Evolutionary conservation across 1,139 yeast genomes (phyloP).

Genomic region (Pichia sp.): DNA sequence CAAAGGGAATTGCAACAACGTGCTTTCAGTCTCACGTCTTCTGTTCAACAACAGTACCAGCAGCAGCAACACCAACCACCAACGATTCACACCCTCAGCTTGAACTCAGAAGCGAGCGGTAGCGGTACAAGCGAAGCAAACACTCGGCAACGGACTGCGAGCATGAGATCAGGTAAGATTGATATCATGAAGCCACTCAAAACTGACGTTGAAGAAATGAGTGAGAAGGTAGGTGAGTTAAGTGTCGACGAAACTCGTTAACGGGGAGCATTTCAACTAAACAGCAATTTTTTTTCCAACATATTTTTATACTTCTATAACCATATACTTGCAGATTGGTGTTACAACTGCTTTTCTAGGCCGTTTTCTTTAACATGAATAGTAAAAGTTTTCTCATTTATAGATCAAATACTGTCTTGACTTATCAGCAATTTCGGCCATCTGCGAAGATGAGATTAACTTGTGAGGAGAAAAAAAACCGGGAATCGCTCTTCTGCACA

Average conservation of each 20-base stretch:
- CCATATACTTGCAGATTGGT: background rate
- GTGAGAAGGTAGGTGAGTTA: conserved; percentile 25
- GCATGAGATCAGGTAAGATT: conserved; percentile 1
- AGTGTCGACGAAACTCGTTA: conserved; percentile 16
- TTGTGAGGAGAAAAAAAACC: too few species aligned
- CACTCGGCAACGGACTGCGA: conserved; percentile 3
- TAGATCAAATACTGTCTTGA: background rate
- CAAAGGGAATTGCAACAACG: conserved; percentile 21
- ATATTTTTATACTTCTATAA: background rate
- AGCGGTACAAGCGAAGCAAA: background rate
- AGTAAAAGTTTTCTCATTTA: background rate
- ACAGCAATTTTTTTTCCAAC: background rate
- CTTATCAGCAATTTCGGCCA: background rate
- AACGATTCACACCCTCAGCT: conserved; percentile 10
- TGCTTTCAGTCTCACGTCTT: conserved; percentile 20
- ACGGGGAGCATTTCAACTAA: background rate
- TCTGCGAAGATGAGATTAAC: background rate
- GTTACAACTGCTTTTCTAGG: background rate
- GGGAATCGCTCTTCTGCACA: too few species aligned
- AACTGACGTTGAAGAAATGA: conserved; percentile 12
- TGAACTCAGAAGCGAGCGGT: conserved; percentile 11
- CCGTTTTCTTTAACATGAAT: background rate
- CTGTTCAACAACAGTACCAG: conserved; percentile 17
- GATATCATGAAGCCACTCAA: conserved; percentile 3
- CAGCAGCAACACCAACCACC: conserved; percentile 1